A percentile compares a stretch with the other conserved stretches of the same genome.
Conservation (phyloP, 768 basidiomycete genomes). For the Podaxis sp. region DNA sequence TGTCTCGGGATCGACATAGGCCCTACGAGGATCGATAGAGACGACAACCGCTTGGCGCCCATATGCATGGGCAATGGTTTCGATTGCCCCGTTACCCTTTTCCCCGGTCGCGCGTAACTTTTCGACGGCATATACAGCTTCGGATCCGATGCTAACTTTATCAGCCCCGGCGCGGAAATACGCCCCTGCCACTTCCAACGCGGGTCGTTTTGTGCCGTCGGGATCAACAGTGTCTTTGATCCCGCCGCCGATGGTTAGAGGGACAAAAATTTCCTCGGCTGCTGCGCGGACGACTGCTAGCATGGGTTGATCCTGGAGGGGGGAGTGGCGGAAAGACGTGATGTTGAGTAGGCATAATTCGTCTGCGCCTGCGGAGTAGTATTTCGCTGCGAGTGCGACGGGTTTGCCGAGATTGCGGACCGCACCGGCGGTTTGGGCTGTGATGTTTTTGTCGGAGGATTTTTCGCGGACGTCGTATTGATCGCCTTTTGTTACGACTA, state of each 20-base stretch:
- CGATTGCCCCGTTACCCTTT: constrained; percentile 77
- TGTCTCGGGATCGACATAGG: constrained; percentile 65
- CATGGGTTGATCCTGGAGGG: constrained; percentile 97
- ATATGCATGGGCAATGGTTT: constrained; percentile 86
- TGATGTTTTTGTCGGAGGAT: constrained; percentile 21
- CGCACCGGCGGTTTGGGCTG: constrained; percentile 57
- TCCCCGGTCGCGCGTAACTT: constrained; percentile 55
- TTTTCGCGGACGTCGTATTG: constrained; percentile 98
- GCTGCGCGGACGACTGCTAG: constrained; percentile 90
- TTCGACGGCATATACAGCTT: constrained; percentile 95
- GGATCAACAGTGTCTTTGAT: constrained; percentile 97
- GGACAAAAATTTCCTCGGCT: constrained; percentile 89
- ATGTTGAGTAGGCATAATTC: constrained; percentile 98
- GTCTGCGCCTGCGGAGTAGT: constrained; percentile 88
- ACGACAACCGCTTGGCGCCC: constrained; percentile 98
- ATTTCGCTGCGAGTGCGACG: constrained; percentile 83
- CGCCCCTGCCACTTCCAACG: constrained; percentile 91
- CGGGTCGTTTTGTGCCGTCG: constrained; percentile 83
- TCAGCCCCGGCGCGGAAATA: constrained; percentile 99
- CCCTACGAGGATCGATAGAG: constrained; percentile 89
- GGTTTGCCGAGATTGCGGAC: constrained; percentile 99
- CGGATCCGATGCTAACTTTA: constrained; percentile 97
- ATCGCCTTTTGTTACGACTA: constrained; percentile 99
- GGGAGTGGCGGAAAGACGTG: constrained; percentile 97
- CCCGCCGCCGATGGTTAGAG: constrained; percentile 97